Evolutionary conservation across 805 yeast species (phyloP), one percentile per base, ranked within the genome.

Genomic region (Starmerella sp.): DNA sequence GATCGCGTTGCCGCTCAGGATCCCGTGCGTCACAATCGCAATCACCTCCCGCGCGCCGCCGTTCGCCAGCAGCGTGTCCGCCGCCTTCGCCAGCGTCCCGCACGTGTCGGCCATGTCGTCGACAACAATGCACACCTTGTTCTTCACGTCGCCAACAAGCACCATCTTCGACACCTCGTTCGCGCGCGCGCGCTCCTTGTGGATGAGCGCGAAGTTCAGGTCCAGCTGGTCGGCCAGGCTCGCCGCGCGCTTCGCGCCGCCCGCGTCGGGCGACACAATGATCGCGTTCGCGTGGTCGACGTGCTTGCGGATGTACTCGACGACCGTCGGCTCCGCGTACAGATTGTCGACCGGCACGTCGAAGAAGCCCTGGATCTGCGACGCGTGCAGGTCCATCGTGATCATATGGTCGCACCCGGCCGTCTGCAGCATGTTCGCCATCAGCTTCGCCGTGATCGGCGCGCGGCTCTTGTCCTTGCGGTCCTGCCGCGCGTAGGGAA

Each of bases 51-150:
- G 76, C 4, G 98, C 98, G 35, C 86, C 85, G 36, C 63, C 63
- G 61, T 87, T 81, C 37, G 79, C 83, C 62, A 89, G 72, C 57
- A 93, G 73, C 6, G 91, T 81, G 57, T 91, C 95, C 13, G 96
- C 93, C 2, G 97, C 97, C 71, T 91, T 93, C 60, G 87, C 95
- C 62, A 93, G 75, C 2, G 98, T 93, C 43, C 98, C 98, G 71
- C 97, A 93, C 4, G 98, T 93, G 68, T 93, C 98, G 39, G 97
- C 97, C 95, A 93, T 93, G 68, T 93, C 98, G 70, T 93, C 98
- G 32, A 93, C 87, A 61, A 93, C 73, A 35, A 93, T 77, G 71
- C 97, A 91, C 4, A 84, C 79, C 69, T 89, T 89, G 58, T 83
- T 81, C 2, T 80, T 73, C 41, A 93, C 98, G 70, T 91, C 97